These are phyloP conservation scores for Arachis monticola DNA, from an alignment of 331 rosid species.

Conservation along the genomic window DNA sequence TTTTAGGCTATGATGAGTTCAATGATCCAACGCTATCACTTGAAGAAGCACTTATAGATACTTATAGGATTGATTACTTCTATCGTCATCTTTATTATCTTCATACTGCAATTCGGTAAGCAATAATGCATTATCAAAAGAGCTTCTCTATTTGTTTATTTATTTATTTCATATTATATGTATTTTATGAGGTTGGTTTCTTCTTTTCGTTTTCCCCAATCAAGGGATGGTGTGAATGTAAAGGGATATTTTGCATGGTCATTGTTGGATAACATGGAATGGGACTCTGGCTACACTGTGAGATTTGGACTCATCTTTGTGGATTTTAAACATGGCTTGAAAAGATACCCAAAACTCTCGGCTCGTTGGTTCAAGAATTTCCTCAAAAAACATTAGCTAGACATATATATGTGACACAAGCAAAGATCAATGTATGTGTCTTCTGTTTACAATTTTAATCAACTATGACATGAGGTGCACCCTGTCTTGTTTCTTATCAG, in stretches of 20 bases:
- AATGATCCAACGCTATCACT: constrained; percentile 52
- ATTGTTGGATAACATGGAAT: constrained; percentile 61
- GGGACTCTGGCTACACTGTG: constrained; percentile 53
- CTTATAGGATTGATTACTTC: constrained; percentile 50
- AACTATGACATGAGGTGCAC: not conserved
- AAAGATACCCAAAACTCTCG: constrained; percentile 57
- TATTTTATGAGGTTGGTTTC: not conserved
- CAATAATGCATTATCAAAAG: not conserved
- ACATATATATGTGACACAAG: not conserved
- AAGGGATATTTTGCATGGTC: constrained; percentile 73
- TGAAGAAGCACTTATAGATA: constrained; percentile 53
- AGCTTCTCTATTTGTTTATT: not conserved
- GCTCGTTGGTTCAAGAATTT: constrained; percentile 61
- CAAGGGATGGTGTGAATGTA: constrained; percentile 56
- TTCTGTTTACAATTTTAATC: too few species aligned
- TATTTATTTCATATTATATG: not conserved
- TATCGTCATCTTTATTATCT: constrained; percentile 52
- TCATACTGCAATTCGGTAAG: constrained; percentile 54
- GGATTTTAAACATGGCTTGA: constrained; percentile 47
- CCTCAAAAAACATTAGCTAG: constrained; percentile 30
- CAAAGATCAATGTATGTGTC: not conserved
- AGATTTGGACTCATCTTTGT: constrained; percentile 60
- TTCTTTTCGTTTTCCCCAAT: not conserved
- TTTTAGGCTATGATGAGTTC: constrained; percentile 54
- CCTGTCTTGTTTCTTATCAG: not conserved